Evolutionary conservation across 2,329 filamentous ascomycete species (phyloP), one percentile per base, ranked within the genome.

Genomic region (Aureobasidium sp.): DNA sequence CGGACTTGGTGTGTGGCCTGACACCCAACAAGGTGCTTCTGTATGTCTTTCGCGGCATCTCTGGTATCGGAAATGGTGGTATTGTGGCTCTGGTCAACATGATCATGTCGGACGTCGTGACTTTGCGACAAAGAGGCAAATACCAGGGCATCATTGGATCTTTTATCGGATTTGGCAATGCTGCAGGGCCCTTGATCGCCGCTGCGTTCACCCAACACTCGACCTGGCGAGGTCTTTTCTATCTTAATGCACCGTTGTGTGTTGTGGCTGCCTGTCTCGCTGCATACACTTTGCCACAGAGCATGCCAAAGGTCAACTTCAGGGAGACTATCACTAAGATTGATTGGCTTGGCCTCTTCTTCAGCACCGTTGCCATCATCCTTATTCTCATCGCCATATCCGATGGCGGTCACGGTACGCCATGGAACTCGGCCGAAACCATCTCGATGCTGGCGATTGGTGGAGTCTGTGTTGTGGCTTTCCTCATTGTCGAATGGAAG

Each of bases 331-430:
- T 84, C 6, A 77, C 76, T 57, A 78, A 80, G 0, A 75, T 84
- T 2, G 82, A 83, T 63, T 83, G 82, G 57, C 56, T 78, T 3
- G 80, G 81, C 4, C 78, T 76, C 3, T 58, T 77, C 2, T 71
- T 83, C 0, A 79, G 80, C 5, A 53, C 56, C 0, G 74, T 77
- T 0, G 70, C 82, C 1, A 67, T 83, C 1, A 74, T 83, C 62
- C 68, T 82, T 0, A 78, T 81, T 0, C 65, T 84, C 37, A 82
- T 82, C 2, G 55, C 62, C 27, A 53, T 63, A 22, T 63, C 62
- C 3, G 87, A 84, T 83, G 84, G 83, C 27, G 85, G 84, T 1
- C 80, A 80, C 45, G 76, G 83, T 64, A 84, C 84, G 65, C 67
- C 77, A 0, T 87, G 84, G 84, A 70, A 76, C 1, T 83, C 81